Percentiles rank a stretch among this genome's conserved stretches.
Evolutionary conservation across 2,329 filamentous ascomycete genomes (phyloP).

Genomic region (Clarireedia monteithiana): DNA sequence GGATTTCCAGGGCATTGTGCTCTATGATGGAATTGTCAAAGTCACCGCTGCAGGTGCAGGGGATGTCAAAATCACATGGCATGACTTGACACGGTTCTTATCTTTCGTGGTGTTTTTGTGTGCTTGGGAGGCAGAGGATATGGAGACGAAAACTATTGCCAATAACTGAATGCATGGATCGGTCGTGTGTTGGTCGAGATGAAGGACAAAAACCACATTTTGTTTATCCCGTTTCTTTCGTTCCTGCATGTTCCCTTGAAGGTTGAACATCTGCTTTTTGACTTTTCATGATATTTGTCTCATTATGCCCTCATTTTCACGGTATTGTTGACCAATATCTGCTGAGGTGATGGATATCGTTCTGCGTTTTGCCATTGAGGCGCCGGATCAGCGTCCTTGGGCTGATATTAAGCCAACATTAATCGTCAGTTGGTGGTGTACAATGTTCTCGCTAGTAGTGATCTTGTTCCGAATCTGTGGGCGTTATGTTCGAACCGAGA

Average conservation of each 20-base stretch:
- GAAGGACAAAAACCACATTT: too few relatives aligned
- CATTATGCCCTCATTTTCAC: background rate
- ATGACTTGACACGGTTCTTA: background rate
- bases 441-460: slow-evolving; percentile 70
- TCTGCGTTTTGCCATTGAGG: slow-evolving; percentile 15
- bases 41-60: too few relatives aligned
- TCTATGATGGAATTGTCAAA: background rate
- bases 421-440: slow-evolving; percentile 92
- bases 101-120: background rate
- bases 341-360: slow-evolving; percentile 19
- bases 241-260: background rate
- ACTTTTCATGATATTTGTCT: background rate
- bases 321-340: background rate
- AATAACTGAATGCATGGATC: too few relatives aligned
- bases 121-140: too few relatives aligned
- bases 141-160: too few relatives aligned
- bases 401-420: slow-evolving; percentile 71
- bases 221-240: background rate
- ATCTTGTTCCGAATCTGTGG: slow-evolving; percentile 73
- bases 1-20: background rate
- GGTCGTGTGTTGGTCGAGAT: too few relatives aligned
- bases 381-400: slow-evolving; percentile 20
- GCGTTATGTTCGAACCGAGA: slow-evolving; percentile 78
- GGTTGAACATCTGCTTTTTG: background rate
- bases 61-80: too few relatives aligned